Base-by-base conservation (phyloP, 495 filamentous ascomycete genomes). In the Xylaria venustula region DNA sequence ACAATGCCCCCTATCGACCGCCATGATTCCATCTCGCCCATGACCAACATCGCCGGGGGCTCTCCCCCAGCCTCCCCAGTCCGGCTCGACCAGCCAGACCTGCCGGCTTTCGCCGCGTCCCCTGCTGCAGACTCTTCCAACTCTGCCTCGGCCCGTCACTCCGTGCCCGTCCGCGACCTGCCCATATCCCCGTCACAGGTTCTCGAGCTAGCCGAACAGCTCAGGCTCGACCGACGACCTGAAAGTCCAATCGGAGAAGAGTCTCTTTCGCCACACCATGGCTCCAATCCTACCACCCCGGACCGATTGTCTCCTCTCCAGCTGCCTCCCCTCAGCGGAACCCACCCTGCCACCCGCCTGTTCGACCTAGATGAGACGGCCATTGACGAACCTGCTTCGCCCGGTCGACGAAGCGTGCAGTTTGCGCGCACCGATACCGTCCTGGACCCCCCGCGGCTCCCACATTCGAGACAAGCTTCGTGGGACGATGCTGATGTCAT, bases 401-500 rank as follows among this genome's bases (percentile, higher is more conserved):
- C 81, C 8, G 77, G 77, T 22, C 74, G 82, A 47, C 81, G 79
- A 19, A 88, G 83, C 62, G 87, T 90, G 12, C 88, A 90, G 62
- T 90, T 90, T 65, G 78, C 77, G 30, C 79, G 78, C 26, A 71
- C 82, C 54, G 78, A 85, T 36, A 70, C 65, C 12, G 52, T 71
- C 14, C 73, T 82, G 34, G 75, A 77, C 25, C 67, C 72, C 22
- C 75, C 81, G 19, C 40, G 50, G 17, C 53, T 63, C 17, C 61
- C 76, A 25, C 82, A 83, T 59, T 82, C 78, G 36, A 74, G 83
- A 56, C 78, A 83, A 8, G 76, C 78, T 19, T 88, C 87, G 11
- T 77, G 83, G 71, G 80, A 83, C 19, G 79, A 77, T 49, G 82
- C 83, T 53, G 88, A 89, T 61, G 73, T 75, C 19, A 68, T 75